A percentile compares a stretch with the other conserved stretches of the same genome.
Conservation (phyloP, 257 asterid genomes). For the Penstemon barbatus region DNA sequence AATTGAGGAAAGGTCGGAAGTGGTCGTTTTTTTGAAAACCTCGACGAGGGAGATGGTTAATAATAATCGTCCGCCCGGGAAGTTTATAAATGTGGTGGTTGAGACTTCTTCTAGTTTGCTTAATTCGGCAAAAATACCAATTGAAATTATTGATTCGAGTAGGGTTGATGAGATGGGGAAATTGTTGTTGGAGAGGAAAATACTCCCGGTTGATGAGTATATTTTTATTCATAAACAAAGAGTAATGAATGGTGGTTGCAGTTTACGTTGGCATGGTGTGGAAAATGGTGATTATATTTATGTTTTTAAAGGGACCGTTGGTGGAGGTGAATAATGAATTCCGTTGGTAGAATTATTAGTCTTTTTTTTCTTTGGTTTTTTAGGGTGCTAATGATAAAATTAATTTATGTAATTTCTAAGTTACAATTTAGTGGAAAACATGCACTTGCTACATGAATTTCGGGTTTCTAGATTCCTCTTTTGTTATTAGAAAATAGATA, state of each 20-base stretch:
- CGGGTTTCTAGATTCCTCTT: no score
- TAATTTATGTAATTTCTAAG: no score
- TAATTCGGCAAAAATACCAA: constrained; percentile 51
- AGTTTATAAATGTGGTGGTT: constrained; percentile 40
- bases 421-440: no score
- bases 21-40: constrained; percentile 45
- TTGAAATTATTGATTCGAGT: constrained; percentile 55
- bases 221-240: constrained; percentile 79
- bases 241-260: constrained; percentile 63
- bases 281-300: constrained; percentile 61
- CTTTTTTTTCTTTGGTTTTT: no score
- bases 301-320: constrained; percentile 70
- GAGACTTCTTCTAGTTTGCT: constrained; percentile 67
- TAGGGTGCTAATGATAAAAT: no score
- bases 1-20: constrained; percentile 40
- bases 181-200: constrained; percentile 41
- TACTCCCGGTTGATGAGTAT: constrained; percentile 70
- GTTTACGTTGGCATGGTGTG: constrained; percentile 89
- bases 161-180: constrained; percentile 48
- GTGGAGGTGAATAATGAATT: constrained; percentile 18
- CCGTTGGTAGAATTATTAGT: no score
- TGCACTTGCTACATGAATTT: no score
- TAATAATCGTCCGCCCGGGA: constrained; percentile 39
- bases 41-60: constrained; percentile 32
- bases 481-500: no score